These are phyloP conservation scores for Gigaspora rosea DNA, from an alignment of 192 early-diverging fungal genomes.

Conservation along the genomic window DNA sequence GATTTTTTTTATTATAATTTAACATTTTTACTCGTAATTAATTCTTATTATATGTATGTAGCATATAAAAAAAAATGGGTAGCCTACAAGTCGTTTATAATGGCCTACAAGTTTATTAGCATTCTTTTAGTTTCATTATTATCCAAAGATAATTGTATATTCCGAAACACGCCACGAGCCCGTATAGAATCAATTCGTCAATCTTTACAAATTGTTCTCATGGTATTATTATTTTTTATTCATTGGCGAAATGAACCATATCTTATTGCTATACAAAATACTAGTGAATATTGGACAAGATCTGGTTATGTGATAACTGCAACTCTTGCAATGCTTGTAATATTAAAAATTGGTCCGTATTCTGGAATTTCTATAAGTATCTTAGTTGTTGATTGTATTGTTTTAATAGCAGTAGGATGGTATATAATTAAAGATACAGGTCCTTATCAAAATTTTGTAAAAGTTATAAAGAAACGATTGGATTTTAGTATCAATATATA, in stretches of 20 bases:
- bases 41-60: slow-evolving; percentile 11
- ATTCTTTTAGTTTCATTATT: slow-evolving; percentile 50
- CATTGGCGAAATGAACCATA: slow-evolving; percentile 61
- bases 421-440: slow-evolving; percentile 44
- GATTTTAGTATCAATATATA: slow-evolving; percentile 54
- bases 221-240: slow-evolving; percentile 50
- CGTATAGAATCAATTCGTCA: slow-evolving; percentile 54
- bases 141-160: slow-evolving; percentile 67
- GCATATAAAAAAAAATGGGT: slow-evolving; percentile 47
- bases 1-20: neutral
- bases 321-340: slow-evolving; percentile 55
- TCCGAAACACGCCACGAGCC: slow-evolving; percentile 42
- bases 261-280: slow-evolving; percentile 59
- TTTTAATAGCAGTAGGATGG: slow-evolving; percentile 45
- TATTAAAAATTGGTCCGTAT: slow-evolving; percentile 48
- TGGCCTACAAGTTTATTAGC: slow-evolving; percentile 57
- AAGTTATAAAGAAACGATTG: slow-evolving; percentile 48
- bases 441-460: slow-evolving; percentile 43
- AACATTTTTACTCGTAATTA: neutral
- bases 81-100: slow-evolving; percentile 53
- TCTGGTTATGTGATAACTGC: slow-evolving; percentile 47
- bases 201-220: slow-evolving; percentile 49
- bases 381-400: slow-evolving; percentile 39
- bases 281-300: slow-evolving; percentile 50
- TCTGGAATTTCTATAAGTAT: slow-evolving; percentile 52